Base-by-base conservation (phyloP, 73 alveolate genomes). In the Symbiodinium natans region DNA sequence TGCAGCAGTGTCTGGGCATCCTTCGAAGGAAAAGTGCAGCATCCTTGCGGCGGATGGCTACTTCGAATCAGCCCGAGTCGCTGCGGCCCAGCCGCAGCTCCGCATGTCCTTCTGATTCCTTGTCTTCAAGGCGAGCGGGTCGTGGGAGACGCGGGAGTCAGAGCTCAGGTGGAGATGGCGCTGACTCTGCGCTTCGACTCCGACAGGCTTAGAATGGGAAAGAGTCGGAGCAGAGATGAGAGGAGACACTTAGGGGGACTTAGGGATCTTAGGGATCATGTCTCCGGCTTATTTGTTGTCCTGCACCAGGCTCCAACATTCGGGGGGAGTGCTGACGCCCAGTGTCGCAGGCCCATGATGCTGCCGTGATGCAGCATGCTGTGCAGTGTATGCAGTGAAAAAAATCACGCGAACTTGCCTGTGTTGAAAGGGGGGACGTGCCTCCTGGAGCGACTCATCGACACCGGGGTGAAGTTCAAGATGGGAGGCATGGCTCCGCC, bases 21-120 rank as follows among this genome's bases (percentile, higher is more conserved):
- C 33, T 71, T 17, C 33, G 39, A 63, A 63, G 80, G 80, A 25
- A 34, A 63, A 34, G 43, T 89, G 95, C 95, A 89, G 95, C 86
- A 63, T 89, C 95, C 59, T 89, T 83, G 75, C 95, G 34, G 86
- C 48, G 27, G 95, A 89, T 29, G 95, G 95, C 41, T 89, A 89
- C 43, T 89, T 89, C 86, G 95, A 89, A 43, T 59, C 95, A 39
- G 95, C 95, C 17, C 86, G 95, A 27, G 95, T 89, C 36, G 95
- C 95, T 25, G 94, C 63, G 19, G 68, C 94, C 41, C 3, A 56
- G 94, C 33, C 0, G 42, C 41, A 36, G 33, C n/a, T n/a, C n/a
- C n/a, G n/a, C n/a, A n/a, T n/a, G 13, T 54, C 21, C 21, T 54
- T 13, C 13, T 15, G n/a, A n/a, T n/a, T n/a, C n/a, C n/a, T n/a